A percentile compares a stretch with the other conserved stretches of the same genome.
Conservation (phyloP, 2,329 filamentous ascomycete genomes). For the Ophiostoma fasciatum region DNA sequence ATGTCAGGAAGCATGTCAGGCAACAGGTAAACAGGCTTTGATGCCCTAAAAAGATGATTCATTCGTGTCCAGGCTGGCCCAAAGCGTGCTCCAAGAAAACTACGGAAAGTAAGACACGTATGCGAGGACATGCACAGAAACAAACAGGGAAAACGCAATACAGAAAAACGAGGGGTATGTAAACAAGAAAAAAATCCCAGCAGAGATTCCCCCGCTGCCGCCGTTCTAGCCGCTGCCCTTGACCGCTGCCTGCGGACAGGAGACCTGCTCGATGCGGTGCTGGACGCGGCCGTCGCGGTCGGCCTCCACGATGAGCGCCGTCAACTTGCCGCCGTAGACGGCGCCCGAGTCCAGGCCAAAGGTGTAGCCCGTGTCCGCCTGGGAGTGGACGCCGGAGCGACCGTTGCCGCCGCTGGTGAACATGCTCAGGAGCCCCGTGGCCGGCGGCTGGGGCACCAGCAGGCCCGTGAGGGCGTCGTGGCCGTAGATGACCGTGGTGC, state of each 20-base stretch:
- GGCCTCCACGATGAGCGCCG: conserved; percentile 59
- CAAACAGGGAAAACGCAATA: neutral
- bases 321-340: conserved; percentile 58
- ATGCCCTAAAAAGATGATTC: no score
- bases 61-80: no score
- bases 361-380: conserved; percentile 40
- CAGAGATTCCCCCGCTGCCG: neutral
- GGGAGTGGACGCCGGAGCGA: conserved; percentile 14
- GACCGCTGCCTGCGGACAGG: conserved; percentile 18
- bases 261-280: conserved; percentile 26
- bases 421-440: neutral
- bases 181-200: neutral
- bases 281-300: conserved; percentile 17
- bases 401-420: conserved; percentile 1
- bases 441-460: conserved; percentile 17
- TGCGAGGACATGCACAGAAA: neutral
- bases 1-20: no score
- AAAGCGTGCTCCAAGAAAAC: no score
- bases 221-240: neutral
- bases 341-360: conserved; percentile 81
- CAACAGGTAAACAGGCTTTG: no score
- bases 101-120: neutral
- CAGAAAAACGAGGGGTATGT: neutral
- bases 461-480: conserved; percentile 69
- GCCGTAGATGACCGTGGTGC: conserved; percentile 67